Evolutionary conservation across 192 early-diverging fungal genomes (phyloP), one percentile per base, ranked within the genome.

Genomic region (Entomortierella lignicola): DNA sequence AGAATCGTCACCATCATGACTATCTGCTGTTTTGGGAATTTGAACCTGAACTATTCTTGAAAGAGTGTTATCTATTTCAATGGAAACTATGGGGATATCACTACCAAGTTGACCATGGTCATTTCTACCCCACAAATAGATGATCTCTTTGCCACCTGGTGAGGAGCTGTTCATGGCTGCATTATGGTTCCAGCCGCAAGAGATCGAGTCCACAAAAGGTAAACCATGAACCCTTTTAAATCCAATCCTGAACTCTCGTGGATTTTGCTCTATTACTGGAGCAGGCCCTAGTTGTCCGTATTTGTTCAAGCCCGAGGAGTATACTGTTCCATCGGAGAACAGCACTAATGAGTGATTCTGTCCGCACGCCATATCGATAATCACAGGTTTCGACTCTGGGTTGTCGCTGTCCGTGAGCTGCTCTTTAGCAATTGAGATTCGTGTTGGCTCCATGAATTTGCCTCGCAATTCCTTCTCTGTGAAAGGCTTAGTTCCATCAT

Each of bases 41-140:
- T 55, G 66, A 0, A 77, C 39, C 10, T 64, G 11, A 5, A 77
- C 66, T 29, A 77, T 65, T 6, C 48, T 42, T 0, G 23, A 20
- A 0, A 21, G 15, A 32, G 44, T 18, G 18, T 1, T 5, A 37
- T 20, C 15, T 21, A 26, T 30, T 44, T 37, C 13, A 30, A 74
- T 17, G 15, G 25, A 13, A 12, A 10, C 21, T 2, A 6, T 23
- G 0, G 63, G 21, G 42, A 55, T 21, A 25, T 56, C 63, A 25
- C 50, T 60, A n/a, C 84, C 89, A 39, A 94, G 81, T 65, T 95
- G 94, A 25, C 88, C 89, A 63, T 92, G 89, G 67, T 95, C 92
- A 23, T 86, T 85, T 21, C 95, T 80, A 4, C 95, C 95, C 94
- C 93, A 94, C 55, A 87, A 54, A 60, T 70, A 79, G 32, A 79